These are phyloP conservation scores for Aspergillus fructus DNA, from an alignment of 2,329 filamentous ascomycete genomes.

Conservation along the genomic window DNA sequence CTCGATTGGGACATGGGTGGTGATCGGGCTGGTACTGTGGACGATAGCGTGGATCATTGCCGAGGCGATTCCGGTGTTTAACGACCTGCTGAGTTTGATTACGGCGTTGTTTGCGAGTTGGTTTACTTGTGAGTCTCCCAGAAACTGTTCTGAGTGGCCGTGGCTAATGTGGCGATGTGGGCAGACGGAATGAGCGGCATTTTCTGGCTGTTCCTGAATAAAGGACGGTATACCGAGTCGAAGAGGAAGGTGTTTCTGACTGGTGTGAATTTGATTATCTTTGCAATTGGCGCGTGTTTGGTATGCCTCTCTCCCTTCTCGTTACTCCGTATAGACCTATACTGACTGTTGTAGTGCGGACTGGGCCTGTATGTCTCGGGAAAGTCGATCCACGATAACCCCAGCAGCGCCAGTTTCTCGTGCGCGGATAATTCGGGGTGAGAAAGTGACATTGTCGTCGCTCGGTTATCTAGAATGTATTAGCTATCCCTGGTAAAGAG, in stretches of 20 bases:
- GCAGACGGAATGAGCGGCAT: slow-evolving; percentile 21
- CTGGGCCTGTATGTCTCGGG: slow-evolving; percentile 35
- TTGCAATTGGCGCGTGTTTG: slow-evolving; percentile 20
- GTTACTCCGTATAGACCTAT: background rate
- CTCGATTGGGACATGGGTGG: slow-evolving; percentile 59
- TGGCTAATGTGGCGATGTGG: background rate
- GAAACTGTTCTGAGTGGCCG: background rate
- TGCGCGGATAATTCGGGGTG: slow-evolving; percentile 27
- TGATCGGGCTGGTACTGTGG: slow-evolving; percentile 58
- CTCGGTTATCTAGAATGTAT: background rate
- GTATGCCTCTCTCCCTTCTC: background rate
- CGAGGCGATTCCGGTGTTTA: slow-evolving; percentile 68
- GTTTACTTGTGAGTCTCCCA: slow-evolving; percentile 55
- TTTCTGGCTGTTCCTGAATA: slow-evolving; percentile 40
- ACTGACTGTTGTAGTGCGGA: slow-evolving; percentile 23
- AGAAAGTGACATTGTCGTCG: background rate
- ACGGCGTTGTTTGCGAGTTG: slow-evolving; percentile 64
- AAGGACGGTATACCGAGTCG: slow-evolving; percentile 29
- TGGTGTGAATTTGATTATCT: slow-evolving; percentile 22
- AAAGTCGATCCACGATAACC: slow-evolving; percentile 33
- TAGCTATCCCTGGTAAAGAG: background rate
- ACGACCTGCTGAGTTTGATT: slow-evolving; percentile 64
- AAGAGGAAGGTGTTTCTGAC: slow-evolving; percentile 32
- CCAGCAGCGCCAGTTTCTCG: slow-evolving; percentile 32
- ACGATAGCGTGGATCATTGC: slow-evolving; percentile 66